Evolutionary conservation across 2,329 filamentous ascomycete genomes (phyloP), one percentile per base, ranked within the genome.

Genomic region (Microcyclospora tardicrescens): DNA sequence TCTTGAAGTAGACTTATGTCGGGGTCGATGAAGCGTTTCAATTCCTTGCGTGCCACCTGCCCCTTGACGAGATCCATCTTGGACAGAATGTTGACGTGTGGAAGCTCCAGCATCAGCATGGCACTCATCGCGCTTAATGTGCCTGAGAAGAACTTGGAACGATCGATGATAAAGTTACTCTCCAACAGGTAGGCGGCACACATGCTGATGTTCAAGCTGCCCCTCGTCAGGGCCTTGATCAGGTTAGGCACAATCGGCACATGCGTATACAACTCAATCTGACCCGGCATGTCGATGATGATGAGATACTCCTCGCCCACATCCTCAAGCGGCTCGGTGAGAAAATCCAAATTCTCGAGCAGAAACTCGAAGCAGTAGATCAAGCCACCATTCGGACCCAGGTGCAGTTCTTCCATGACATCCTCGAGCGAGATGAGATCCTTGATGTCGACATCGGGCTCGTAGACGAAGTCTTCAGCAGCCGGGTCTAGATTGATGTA

Each of bases 401-500:
- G 72, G 28, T 80, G 77, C 67, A 93, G 78, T 62, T 95, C 86
- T 55, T 94, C 87, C 87, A 95, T 95, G 51, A 91, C 87, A 72
- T 95, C 87, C 57, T 91, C 81, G 44, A 95, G 77, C 10, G 81
- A 84, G 62, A 95, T 93, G 46, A 95, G 75, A 53, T 95, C 86
- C 61, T 86, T 89, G 69, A 95, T 95, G 63, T 95, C 87, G 55
- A 94, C 77, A 60, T 94, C 87, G 15, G 87, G 91, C 51, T 84
- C 72, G 65, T 94, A 93, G 55, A 81, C 79, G 62, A 98, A 96
- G 35, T 79, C 73, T 63, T 95, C 87, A 58, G 91, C 91, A 40
- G 91, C 91, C 6, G 91, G 91, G 61, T 98, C 91, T 55, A 98
- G 84, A 65, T 98, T 98, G 59, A 98, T 81, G 65, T 96, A 98